phyloP scores from a whole-genome alignment of 495 filamentous ascomycete genomes.

The Penicillium salamii region DNA sequence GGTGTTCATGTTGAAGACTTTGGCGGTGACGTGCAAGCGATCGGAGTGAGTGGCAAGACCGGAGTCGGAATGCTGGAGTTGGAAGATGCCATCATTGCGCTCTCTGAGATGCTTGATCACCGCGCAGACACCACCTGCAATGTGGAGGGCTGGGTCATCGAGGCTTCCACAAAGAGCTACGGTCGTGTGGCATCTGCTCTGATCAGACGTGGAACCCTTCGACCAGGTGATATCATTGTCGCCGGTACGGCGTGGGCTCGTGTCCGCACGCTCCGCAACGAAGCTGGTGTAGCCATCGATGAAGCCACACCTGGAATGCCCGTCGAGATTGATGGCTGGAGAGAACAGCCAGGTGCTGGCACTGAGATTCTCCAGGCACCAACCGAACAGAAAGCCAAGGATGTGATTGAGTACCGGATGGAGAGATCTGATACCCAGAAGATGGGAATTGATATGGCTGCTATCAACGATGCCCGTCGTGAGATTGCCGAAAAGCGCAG shows the following conservation, averaged over 20 bases:
- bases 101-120: slow-evolving; percentile 86
- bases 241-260: slow-evolving; percentile 84
- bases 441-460: slow-evolving; percentile 66
- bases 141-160: slow-evolving; percentile 91
- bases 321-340: slow-evolving; percentile 92
- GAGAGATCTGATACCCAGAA: slow-evolving; percentile 60
- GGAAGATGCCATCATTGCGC: slow-evolving; percentile 80
- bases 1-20: slow-evolving; percentile 92
- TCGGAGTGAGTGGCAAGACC: slow-evolving; percentile 88
- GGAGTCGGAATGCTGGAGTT: slow-evolving; percentile 88
- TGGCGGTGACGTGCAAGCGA: slow-evolving; percentile 90
- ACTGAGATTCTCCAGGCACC: slow-evolving; percentile 81
- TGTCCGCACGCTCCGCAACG: slow-evolving; percentile 78
- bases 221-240: slow-evolving; percentile 77
- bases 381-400: slow-evolving; percentile 74
- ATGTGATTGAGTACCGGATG: slow-evolving; percentile 72
- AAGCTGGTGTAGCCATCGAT: slow-evolving; percentile 68
- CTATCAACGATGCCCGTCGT: slow-evolving; percentile 69
- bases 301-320: slow-evolving; percentile 86
- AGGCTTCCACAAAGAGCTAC: slow-evolving; percentile 83
- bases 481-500: slow-evolving; percentile 57
- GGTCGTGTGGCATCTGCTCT: slow-evolving; percentile 89
- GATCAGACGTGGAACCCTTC: slow-evolving; percentile 81
- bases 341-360: slow-evolving; percentile 84
- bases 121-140: slow-evolving; percentile 73